Evolutionary conservation across 805 yeast genomes (phyloP), one percentile per base, ranked within the genome.

Genomic region (Schwanniomyces yamadae): DNA sequence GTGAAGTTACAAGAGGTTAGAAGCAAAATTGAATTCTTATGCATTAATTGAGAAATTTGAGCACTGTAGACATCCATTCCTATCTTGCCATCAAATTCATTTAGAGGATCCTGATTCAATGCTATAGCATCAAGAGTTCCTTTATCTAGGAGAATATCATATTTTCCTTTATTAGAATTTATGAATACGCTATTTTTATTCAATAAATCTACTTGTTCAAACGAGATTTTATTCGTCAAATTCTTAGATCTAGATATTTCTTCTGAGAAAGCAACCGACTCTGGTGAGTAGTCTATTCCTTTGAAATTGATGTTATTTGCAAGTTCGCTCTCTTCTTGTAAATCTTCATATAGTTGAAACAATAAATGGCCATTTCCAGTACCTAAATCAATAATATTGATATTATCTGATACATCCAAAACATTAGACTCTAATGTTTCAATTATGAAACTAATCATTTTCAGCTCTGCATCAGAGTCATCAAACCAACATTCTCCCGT

Each of bases 81-180:
- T 12, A 75, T 70, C 39, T 67, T 63, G 6, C 66, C 70, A 6
- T 61, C 71, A 40, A 75, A 75, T 14, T 60, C 71, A 2, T 66
- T 46, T 8, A 67, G 25, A 1, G 65, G 63, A 6, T 57, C 66
- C 15, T 82, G 83, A 56, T 87, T 86, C 29, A 93, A 70, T 0
- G 96, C 97, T 42, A 93, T 91, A 4, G 99, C 99, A 63, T 93
- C 99, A 15, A 93, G 63, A 0, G 99, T 93, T 6, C 99, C 99
- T 57, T 93, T 93, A 61, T 93, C 99, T 12, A 89, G 63, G 1
- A 91, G 76, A 6, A 93, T 58, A 53, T 90, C 95, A 60, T 77
- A 89, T 15, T 64, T 52, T 3, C 61, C 69, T 2, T 56, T 54
- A 21, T 55, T 45, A 27, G 55, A 38, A 25, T 53, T 66, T 17